phyloP scores from a whole-genome alignment of 306 rosid genomes.

The Trifolium subterraneum region DNA sequence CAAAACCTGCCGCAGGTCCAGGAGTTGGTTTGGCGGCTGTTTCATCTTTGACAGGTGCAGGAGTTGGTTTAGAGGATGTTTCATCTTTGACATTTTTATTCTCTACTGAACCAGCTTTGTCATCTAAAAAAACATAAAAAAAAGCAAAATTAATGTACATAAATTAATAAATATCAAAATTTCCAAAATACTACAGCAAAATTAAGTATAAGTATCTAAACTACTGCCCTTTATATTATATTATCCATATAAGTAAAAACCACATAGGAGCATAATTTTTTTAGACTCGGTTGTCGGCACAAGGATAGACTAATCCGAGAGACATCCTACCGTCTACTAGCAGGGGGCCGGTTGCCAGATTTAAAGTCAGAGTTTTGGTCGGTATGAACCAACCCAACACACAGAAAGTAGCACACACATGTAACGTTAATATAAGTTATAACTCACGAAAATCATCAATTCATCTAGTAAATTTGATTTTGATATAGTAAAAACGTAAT shows the following conservation, averaged over 20 bases:
- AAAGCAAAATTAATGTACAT: slow-evolving; percentile 29
- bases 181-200: not conserved
- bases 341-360: too few species aligned
- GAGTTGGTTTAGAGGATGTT: slow-evolving; percentile 55
- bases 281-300: too few species aligned
- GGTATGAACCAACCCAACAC: too few species aligned
- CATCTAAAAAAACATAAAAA: slow-evolving; percentile 55
- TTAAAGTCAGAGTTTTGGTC: too few species aligned
- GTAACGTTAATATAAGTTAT: too few species aligned
- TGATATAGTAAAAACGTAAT: not conserved
- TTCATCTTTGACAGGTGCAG: slow-evolving; percentile 60
- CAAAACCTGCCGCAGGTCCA: slow-evolving; percentile 62
- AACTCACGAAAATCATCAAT: too few species aligned
- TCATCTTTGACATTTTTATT: slow-evolving; percentile 58
- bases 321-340: too few species aligned
- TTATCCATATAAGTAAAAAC: not conserved
- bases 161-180: slow-evolving; percentile 13
- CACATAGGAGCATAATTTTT: not conserved
- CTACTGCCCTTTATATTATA: not conserved
- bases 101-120: slow-evolving; percentile 61
- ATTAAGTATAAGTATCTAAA: slow-evolving; percentile 25
- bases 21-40: slow-evolving; percentile 58
- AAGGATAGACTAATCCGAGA: too few species aligned
- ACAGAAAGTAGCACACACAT: too few species aligned
- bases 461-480: not conserved